Percentiles rank a stretch among this genome's conserved stretches.
Evolutionary conservation across 2,329 filamentous ascomycete species (phyloP).

Genomic region (Cytospora chrysosperma): DNA sequence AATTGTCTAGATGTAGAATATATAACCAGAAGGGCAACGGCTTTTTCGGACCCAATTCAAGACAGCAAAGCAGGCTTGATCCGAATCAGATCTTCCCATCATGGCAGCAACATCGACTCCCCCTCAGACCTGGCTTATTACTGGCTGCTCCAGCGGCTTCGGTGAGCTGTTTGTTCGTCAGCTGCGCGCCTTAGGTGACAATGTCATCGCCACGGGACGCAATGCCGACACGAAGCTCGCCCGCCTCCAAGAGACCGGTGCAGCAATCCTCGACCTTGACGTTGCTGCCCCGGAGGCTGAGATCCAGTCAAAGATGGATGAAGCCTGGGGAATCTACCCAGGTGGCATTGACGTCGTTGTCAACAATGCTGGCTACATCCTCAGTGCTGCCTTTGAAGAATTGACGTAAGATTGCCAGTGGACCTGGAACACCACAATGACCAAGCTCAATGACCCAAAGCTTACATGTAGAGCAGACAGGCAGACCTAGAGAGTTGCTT

Average conservation of each 20-base stretch:
- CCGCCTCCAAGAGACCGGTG: constrained; percentile 37
- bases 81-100: too few relatives aligned
- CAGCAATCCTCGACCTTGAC: constrained; percentile 33
- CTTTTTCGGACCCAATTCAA: too few relatives aligned
- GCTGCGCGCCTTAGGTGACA: constrained; percentile 38
- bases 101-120: not conserved
- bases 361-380: constrained; percentile 29
- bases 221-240: constrained; percentile 35
- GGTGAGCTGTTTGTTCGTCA: constrained; percentile 39
- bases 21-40: too few relatives aligned
- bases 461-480: constrained; percentile 22
- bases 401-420: constrained; percentile 25
- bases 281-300: constrained; percentile 26
- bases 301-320: constrained; percentile 25
- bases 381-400: constrained; percentile 32
- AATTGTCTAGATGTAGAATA: too few relatives aligned
- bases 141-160: constrained; percentile 45
- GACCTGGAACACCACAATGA: not conserved
- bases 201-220: constrained; percentile 43
- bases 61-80: too few relatives aligned
- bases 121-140: constrained; percentile 40
- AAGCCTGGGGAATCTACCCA: constrained; percentile 27
- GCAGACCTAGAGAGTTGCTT: constrained; percentile 31
- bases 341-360: constrained; percentile 22
- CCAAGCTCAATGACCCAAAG: not conserved